Conservation (phyloP, 2,329 filamentous ascomycete species). For the Cladosporium sp. region DNA sequence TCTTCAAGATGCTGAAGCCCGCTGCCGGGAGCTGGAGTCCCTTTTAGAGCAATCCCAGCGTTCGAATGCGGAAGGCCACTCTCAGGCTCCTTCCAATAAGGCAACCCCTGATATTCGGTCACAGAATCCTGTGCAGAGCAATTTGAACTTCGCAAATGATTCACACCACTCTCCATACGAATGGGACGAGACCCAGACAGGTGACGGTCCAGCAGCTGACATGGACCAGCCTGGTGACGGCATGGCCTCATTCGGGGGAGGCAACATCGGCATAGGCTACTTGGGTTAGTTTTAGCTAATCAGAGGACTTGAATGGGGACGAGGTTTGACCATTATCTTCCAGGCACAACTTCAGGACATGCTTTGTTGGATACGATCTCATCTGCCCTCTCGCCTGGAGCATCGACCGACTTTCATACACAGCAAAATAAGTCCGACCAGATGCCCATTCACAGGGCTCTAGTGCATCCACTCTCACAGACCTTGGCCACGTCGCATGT, state of each 20-base stretch:
- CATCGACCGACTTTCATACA: conserved; percentile 11
- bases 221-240: neutral
- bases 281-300: neutral
- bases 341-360: conserved; percentile 13
- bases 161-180: conserved; percentile 8
- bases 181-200: conserved; percentile 3
- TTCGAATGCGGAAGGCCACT: no score
- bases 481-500: conserved; percentile 15
- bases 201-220: neutral
- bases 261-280: neutral
- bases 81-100: no score
- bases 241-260: conserved; percentile 3
- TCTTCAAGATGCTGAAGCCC: conserved; percentile 31
- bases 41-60: conserved; percentile 25
- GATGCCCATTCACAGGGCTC: neutral
- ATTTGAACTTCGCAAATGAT: no score
- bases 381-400: neutral
- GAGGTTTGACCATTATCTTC: conserved; percentile 5
- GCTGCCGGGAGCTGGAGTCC: conserved; percentile 26
- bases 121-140: no score
- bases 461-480: conserved; percentile 17
- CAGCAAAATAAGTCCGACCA: conserved; percentile 7
- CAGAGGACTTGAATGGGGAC: no score
- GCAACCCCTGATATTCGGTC: no score
- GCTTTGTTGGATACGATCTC: conserved; percentile 13